Evolutionary conservation across 306 rosid species (phyloP).

Genomic region (Citrullus colocynthis): DNA sequence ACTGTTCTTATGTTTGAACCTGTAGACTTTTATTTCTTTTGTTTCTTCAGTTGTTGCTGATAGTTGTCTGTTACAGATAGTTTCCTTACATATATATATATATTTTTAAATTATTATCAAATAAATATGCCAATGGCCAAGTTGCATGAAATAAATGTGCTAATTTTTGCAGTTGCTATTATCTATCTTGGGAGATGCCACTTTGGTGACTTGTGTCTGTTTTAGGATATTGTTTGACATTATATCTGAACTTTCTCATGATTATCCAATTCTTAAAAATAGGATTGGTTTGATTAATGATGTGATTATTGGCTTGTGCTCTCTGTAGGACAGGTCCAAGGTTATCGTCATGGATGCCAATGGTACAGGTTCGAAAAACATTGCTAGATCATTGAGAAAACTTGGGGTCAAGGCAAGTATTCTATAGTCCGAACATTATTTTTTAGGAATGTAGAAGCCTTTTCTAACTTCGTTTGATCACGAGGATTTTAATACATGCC

Average conservation of each 20-base stretch:
- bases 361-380: slow-evolving; percentile 67
- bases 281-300: slow-evolving; percentile 27
- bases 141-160: not conserved
- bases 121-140: not conserved
- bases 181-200: not conserved
- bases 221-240: not conserved
- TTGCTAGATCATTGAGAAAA: slow-evolving; percentile 83
- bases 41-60: not conserved
- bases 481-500: not conserved
- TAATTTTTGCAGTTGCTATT: not conserved
- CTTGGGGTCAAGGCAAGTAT: slow-evolving; percentile 74
- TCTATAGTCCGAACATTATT: not conserved
- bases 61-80: not conserved
- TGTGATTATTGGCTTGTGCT: slow-evolving; percentile 35
- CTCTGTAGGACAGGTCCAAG: slow-evolving; percentile 88
- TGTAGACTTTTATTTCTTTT: not conserved
- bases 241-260: slow-evolving; percentile 5
- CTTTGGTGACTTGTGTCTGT: not conserved
- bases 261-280: slow-evolving; percentile 2
- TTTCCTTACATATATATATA: not conserved
- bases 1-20: not conserved
- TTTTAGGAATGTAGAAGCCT: not conserved
- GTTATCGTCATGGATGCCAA: slow-evolving; percentile 84
- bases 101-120: not conserved
- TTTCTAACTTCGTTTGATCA: not conserved